Percentiles rank a stretch among this genome's conserved stretches.
Evolutionary conservation across 2,329 filamentous ascomycete species (phyloP).

Genomic region (Fusarium mangiferae): DNA sequence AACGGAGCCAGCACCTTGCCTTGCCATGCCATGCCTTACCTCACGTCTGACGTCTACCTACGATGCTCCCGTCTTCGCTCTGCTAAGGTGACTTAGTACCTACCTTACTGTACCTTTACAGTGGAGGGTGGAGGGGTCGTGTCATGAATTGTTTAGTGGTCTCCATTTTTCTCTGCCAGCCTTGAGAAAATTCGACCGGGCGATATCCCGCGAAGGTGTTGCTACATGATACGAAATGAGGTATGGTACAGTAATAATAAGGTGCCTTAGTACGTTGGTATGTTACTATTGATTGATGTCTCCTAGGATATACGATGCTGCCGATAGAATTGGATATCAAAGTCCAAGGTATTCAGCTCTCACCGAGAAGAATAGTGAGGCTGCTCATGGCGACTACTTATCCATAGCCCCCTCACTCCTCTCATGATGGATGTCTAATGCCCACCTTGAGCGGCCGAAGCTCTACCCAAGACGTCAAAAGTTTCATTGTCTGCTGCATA

Average conservation of each 20-base stretch:
- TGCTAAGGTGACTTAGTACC: not conserved
- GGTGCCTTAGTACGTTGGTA: too few relatives aligned
- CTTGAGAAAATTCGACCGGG: slow-evolving; percentile 37
- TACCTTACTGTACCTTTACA: not conserved
- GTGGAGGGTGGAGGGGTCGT: slow-evolving; percentile 48
- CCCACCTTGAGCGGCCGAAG: not conserved
- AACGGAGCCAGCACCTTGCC: slow-evolving; percentile 30
- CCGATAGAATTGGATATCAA: too few relatives aligned
- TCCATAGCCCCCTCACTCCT: not conserved
- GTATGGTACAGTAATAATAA: not conserved
- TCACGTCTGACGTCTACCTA: slow-evolving; percentile 32
- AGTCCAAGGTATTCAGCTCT: not conserved
- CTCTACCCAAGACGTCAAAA: not conserved
- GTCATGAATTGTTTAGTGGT: slow-evolving; percentile 46
- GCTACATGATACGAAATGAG: slow-evolving; percentile 5
- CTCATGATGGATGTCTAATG: slow-evolving; percentile 12
- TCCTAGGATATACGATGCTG: not conserved
- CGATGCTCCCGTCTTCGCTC: not conserved
- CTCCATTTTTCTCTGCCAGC: slow-evolving; percentile 41
- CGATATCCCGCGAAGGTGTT: slow-evolving; percentile 28
- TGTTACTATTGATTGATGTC: not conserved
- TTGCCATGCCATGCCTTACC: not conserved
- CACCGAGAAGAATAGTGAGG: not conserved
- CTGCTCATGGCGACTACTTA: slow-evolving; percentile 4
- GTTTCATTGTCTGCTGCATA: not conserved